Evolutionary conservation across 352 stramenopile genomes (phyloP), one percentile per base, ranked within the genome.

Genomic region (Blastocystis sp.): DNA sequence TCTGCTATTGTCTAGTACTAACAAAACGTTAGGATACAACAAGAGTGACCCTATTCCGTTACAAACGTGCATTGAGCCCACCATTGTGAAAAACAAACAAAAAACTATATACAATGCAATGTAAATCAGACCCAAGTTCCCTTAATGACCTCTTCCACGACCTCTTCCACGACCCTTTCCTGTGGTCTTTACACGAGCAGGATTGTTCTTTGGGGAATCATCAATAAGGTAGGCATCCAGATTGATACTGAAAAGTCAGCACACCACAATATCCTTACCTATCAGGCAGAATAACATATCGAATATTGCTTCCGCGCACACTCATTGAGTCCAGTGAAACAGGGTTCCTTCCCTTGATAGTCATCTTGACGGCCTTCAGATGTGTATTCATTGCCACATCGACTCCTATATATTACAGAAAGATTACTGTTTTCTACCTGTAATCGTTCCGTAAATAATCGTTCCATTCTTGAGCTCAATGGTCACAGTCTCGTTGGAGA

Each of bases 381-480:
- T 99, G 96, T 90, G 96, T 99, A 94, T 99, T 99, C 97, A 99
- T 99, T 90, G 95, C 98, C 53, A 98, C 96, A 92, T 99, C 97
- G 63, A 99, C 96, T 50, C 96, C 96, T 96, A 76, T 65, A 34
- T 24, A 24, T 65, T 30, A 69, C 20, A 2, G 56, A 88, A 43
- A 24, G 37, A 90, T 24, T 16, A 5, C 30, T 41, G 62, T 65
- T 24, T 66, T 43, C 78, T 56, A 96, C 94, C 95, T 81, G 96
- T 95, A 76, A 99, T 96, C 1, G 97, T 99, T 75, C 97, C 97
- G 79, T 97, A 94, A 64, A 99, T 94, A 45, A 98, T 97, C n/a
- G 97, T 99, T 69, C 97, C 97, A 93, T 99, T 99, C 93, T 99
- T 99, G n/a, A 99, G 93, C 91, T 99, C 97, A 87, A 99, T 98